These are phyloP conservation scores for Vanderwaltozyma polyspora DNA, from an alignment of 805 yeast species.

Conservation along the genomic window DNA sequence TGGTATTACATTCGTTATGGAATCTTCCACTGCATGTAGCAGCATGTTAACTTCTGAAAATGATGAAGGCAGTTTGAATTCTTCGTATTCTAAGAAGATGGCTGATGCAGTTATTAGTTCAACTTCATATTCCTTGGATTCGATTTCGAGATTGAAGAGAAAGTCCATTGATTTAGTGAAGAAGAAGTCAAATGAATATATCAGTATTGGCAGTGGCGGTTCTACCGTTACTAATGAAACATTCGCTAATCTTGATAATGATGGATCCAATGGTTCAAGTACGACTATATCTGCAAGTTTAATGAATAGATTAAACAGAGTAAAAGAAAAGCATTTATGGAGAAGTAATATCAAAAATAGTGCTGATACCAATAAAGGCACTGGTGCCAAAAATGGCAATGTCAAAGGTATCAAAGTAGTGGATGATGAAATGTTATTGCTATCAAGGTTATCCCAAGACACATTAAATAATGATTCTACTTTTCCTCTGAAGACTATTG, in stretches of 20 bases:
- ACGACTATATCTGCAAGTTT: background rate
- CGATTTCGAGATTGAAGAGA: slow-evolving; percentile 7
- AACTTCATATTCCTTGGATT: slow-evolving; percentile 5
- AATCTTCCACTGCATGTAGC: too few relatives aligned
- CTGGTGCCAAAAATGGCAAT: too few relatives aligned
- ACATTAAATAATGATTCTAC: background rate
- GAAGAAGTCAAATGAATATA: background rate
- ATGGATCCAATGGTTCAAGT: background rate
- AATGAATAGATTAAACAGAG: background rate
- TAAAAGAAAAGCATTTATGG: background rate
- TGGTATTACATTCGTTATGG: too few relatives aligned
- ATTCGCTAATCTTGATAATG: background rate
- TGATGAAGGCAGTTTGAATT: too few relatives aligned
- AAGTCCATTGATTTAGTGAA: background rate
- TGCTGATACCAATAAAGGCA: background rate
- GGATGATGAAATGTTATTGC: background rate
- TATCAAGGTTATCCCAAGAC: slow-evolving; percentile 1
- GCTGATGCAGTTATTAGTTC: slow-evolving; percentile 1
- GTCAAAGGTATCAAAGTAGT: background rate
- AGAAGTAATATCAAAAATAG: too few relatives aligned
- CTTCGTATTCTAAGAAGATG: slow-evolving; percentile 1
- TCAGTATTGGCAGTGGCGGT: background rate
- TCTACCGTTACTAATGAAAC: background rate
- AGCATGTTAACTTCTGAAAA: too few relatives aligned
- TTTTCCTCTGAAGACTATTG: too few relatives aligned